Evolutionary conservation across 352 stramenopile species (phyloP).

Genomic region (Phytophthora parvispora): DNA sequence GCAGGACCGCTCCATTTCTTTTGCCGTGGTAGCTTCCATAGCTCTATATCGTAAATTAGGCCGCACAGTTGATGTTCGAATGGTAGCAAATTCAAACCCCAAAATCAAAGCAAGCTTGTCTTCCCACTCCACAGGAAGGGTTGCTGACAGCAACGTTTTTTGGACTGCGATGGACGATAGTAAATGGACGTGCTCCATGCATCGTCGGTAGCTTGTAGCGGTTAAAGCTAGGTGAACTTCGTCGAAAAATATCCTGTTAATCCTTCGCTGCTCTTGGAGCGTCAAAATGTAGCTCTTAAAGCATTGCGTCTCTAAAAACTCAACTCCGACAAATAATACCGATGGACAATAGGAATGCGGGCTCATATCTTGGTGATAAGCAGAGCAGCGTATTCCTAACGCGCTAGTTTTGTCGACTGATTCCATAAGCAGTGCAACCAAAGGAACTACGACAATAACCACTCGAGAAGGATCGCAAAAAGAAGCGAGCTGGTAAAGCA

Average conservation of each 20-base stretch:
- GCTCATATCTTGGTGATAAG: neutral
- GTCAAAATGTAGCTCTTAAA: neutral
- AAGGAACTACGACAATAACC: neutral
- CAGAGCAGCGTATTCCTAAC: neutral
- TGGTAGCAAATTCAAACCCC: neutral
- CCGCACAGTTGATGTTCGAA: neutral
- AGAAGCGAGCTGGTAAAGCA: neutral
- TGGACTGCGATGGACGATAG: neutral
- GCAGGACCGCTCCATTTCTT: neutral
- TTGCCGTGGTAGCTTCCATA: neutral
- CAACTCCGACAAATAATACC: neutral
- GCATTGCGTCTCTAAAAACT: neutral
- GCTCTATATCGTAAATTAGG: neutral
- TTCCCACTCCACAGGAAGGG: neutral
- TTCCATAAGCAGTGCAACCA: neutral
- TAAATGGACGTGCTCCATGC: neutral
- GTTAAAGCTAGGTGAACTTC: neutral
- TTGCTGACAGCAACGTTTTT: neutral
- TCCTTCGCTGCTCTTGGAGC: neutral
- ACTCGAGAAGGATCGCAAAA: too few relatives aligned
- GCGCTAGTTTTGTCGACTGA: neutral
- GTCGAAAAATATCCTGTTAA: neutral
- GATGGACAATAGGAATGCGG: neutral
- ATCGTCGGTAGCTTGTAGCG: neutral
- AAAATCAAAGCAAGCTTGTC: neutral